These are phyloP conservation scores for Warburgia ugandensis DNA, from an alignment of 164 flowering plant genomes.

Conservation along the genomic window DNA sequence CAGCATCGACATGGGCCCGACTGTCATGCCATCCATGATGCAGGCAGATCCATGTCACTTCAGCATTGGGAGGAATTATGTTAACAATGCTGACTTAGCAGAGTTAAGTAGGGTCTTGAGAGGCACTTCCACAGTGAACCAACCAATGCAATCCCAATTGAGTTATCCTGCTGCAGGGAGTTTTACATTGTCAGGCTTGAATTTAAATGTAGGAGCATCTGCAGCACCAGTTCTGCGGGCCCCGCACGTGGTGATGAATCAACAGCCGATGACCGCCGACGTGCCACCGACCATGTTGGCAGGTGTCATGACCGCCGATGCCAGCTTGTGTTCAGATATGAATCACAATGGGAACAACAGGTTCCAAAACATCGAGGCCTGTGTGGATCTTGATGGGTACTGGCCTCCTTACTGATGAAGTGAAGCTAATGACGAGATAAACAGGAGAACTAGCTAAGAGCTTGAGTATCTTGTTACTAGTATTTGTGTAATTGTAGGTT, in stretches of 20 bases:
- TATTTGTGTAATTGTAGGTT: too few species aligned
- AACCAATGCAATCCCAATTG: conserved; percentile 34
- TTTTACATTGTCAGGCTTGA: conserved; percentile 72
- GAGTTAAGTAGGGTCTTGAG: conserved; percentile 47
- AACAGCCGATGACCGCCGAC: conserved; percentile 19
- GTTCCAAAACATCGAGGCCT: conserved; percentile 45
- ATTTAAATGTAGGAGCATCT: conserved; percentile 49
- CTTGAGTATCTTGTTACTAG: too few species aligned
- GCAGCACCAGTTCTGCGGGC: conserved; percentile 22
- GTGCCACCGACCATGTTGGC: conserved; percentile 21
- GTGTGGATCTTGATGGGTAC: conserved; percentile 55
- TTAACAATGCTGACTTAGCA: conserved; percentile 41
- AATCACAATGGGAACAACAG: conserved; percentile 19
- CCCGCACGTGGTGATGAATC: conserved; percentile 18
- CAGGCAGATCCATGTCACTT: conserved; percentile 30
- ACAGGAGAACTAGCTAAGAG: too few species aligned
- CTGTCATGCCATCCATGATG: conserved; percentile 25
- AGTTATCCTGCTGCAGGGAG: conserved; percentile 41
- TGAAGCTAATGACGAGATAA: background rate
- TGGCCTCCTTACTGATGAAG: conserved; percentile 36
- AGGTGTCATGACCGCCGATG: conserved; percentile 2
- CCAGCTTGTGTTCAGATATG: conserved; percentile 24
- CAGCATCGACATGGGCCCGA: conserved; percentile 34
- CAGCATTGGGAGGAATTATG: conserved; percentile 40
- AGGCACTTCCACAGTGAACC: conserved; percentile 20